A percentile compares a stretch with the other conserved stretches of the same genome.
These are phyloP conservation scores for Prosopis cineraria DNA, from an alignment of 306 rosid genomes.

Conservation along the genomic window DNA sequence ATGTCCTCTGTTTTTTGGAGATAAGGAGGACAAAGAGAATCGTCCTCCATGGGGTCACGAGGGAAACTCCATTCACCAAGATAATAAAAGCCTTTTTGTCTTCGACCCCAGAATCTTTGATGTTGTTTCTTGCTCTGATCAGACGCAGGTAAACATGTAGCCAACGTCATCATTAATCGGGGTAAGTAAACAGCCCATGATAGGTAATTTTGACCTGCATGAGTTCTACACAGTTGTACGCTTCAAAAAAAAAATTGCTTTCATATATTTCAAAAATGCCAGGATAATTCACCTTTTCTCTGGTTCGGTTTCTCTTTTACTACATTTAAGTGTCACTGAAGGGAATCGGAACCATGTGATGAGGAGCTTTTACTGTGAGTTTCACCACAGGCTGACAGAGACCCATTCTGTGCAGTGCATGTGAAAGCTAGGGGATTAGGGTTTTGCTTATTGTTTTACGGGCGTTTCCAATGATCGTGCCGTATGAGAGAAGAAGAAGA, in stretches of 20 bases:
- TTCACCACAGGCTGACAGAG: not conserved
- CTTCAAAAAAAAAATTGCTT: too few relatives aligned
- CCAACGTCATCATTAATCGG: not conserved
- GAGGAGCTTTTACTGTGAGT: not conserved
- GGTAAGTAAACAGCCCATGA: not conserved
- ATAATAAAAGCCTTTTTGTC: constrained; percentile 5
- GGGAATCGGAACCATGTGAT: not conserved
- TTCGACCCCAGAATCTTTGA: not conserved
- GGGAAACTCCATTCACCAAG: constrained; percentile 9
- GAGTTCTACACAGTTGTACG: not conserved
- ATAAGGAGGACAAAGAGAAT: not conserved
- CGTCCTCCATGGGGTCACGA: not conserved
- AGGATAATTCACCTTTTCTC: not conserved
- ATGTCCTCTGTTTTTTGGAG: not conserved
- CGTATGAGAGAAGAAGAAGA: not conserved
- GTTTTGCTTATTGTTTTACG: not conserved
- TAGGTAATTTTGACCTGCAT: not conserved
- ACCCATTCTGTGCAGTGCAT: not conserved
- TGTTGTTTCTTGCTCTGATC: not conserved
- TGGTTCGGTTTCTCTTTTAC: not conserved
- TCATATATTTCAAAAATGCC: too few relatives aligned
- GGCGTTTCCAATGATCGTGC: constrained; percentile 2
- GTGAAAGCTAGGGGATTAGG: not conserved
- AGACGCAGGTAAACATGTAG: not conserved
- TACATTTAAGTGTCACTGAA: not conserved